Evolutionary conservation across 2,329 filamentous ascomycete genomes (phyloP), one percentile per base, ranked within the genome.

Genomic region (Zasmidium cellare): DNA sequence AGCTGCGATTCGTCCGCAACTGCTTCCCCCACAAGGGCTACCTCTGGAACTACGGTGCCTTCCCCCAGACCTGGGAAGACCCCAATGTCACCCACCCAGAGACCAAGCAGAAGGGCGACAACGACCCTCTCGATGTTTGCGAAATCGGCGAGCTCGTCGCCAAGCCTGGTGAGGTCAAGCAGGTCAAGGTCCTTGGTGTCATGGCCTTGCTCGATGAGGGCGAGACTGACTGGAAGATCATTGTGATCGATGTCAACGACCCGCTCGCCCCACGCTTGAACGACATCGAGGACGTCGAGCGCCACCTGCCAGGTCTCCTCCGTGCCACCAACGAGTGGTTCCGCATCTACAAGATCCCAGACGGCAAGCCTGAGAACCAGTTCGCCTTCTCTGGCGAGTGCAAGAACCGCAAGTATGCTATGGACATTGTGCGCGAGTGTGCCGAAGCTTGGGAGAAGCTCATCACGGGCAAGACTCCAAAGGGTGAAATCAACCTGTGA

Each of bases 1-100:
- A 97, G 87, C 92, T 97, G 73, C 91, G 94, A 75, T 99, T 89
- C 77, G 94, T 99, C 77, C 92, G 94, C 82, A 99, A 99, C 89
- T 99, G 94, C 88, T 99, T 99, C 87, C 94, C 94, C 72, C 94
- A 99, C 89, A 97, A 99, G 87, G 94, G 94, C 69, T 99, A 99
- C 81, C 91, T 99, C 72, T 99, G 94, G 94, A 99, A 99, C 87
- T 99, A 99, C 82, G 94, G 94, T 82, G 92, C 92, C 79, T 97
- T 99, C 88, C 94, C 94, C 72, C 73, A 97, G 92, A 99, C 94
- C 71, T 99, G 94, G 94, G 94, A 99, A 82, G 94, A 99, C 83
- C 94, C 94, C 79, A 96, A 96, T 77, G 81, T 87, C 70, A 80
- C 93, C 72, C 94, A 99, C 86, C 93, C 92, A 65, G 94, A 99